Evolutionary conservation across 2,329 filamentous ascomycete genomes (phyloP), one percentile per base, ranked within the genome.

Genomic region (Verticillium klebahnii): DNA sequence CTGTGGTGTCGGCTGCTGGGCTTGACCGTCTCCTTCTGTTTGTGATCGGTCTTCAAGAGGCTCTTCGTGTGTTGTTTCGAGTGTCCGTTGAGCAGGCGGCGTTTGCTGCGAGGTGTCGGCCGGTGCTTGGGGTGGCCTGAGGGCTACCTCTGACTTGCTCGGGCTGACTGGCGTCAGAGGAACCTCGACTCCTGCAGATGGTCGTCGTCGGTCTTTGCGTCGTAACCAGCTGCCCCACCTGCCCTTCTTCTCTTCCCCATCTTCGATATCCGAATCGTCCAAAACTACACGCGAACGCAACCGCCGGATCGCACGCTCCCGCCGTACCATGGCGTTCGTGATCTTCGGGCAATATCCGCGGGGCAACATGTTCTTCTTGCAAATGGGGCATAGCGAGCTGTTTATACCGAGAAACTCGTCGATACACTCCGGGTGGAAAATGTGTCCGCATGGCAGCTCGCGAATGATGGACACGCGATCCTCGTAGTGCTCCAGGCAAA

Each of bases 391-490:
- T 2, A 97, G 81, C 19, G 91, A 96, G 71, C 91, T 96, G 71
- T 89, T 89, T 60, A 87, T 82, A 54, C 84, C 82, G 14, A 98
- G 80, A 69, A 95, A 97, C 25, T 88, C 85, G 70, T 98, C 93
- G 66, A 98, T 93, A 70, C 95, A 99, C 66, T 91, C 89, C 0
- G 91, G 89, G 67, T 99, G 94, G 74, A 93, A 99, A 61, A 98
- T 94, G 72, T 99, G 95, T 0, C 90, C 88, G 69, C 95, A 99
- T 0, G 92, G 87, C 2, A 98, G 80, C 74, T 97, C 91, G 61
- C 93, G 89, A 61, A 98, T 93, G 23, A 87, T 84, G 0, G 91
- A 89, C 19, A 82, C 77, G 40, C 85, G 84, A 17, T 87, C 83
- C 32, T 89, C 82, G 70, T 92, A 98, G 63, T 91, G 86, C 60